Conservation (phyloP, 352 stramenopile species). For the Peronosclerospora sorghi region DNA sequence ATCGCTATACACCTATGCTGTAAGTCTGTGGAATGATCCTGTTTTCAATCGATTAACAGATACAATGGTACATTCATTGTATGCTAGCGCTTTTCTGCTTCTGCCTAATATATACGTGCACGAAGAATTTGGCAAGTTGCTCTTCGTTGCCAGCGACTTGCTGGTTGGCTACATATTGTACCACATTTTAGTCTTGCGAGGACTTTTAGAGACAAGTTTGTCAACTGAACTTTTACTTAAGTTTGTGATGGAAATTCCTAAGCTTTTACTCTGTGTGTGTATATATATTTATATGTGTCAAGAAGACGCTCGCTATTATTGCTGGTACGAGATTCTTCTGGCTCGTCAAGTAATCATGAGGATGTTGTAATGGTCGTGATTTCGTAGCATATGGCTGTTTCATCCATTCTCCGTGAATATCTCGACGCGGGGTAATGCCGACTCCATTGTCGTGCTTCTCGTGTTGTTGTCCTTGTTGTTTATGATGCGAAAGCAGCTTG, state of each 20-base stretch:
- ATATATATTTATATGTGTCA: neutral
- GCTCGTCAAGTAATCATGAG: neutral
- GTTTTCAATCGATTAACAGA: neutral
- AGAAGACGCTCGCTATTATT: slow-evolving; percentile 54
- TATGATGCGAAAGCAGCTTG: slow-evolving; percentile 70
- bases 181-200: slow-evolving; percentile 58
- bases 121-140: slow-evolving; percentile 86
- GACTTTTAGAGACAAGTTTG: slow-evolving; percentile 39
- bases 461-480: slow-evolving; percentile 88
- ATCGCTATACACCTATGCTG: slow-evolving; percentile 97
- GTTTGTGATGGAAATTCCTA: neutral
- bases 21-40: slow-evolving; percentile 18
- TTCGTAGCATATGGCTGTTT: slow-evolving; percentile 89
- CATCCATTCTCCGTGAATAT: slow-evolving; percentile 98
- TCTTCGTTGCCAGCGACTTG: slow-evolving; percentile 96
- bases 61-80: neutral
- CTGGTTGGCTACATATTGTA: slow-evolving; percentile 86
- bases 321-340: slow-evolving; percentile 19
- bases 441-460: slow-evolving; percentile 90
- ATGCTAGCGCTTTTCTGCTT: slow-evolving; percentile 49
- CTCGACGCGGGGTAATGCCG: slow-evolving; percentile 95
- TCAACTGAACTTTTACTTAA: neutral
- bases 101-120: slow-evolving; percentile 68
- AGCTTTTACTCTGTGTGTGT: too few species aligned
- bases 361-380: slow-evolving; percentile 1